Evolutionary conservation across 1,139 yeast genomes (phyloP), one percentile per base, ranked within the genome.

Genomic region (Candida sanyaensis): DNA sequence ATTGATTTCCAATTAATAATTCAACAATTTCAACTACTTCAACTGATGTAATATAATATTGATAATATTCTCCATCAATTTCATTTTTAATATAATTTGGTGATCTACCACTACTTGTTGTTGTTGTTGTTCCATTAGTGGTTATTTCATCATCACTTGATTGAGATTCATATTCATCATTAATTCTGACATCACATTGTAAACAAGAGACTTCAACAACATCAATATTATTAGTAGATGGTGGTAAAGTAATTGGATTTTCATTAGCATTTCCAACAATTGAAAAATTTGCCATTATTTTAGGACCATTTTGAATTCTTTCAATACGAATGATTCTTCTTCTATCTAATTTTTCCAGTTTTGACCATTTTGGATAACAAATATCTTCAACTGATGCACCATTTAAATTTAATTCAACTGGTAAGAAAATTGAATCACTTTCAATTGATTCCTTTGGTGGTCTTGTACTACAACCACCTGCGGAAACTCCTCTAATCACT

Each of bases 21-120:
- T 83, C 88, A 37, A 83, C 85, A 51, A 83, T 78, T 61, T 78
- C 83, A 54, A 83, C 78, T 36, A 83, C 86, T 59, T 83, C 88
- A 31, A 83, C 88, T 45, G 84, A 77, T 1, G 88, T 83, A 45
- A 83, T 80, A 63, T 81, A 83, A 59, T 73, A 81, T 49, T 72
- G 76, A 52, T 67, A 69, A 12, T 48, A 45, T 34, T 59, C 62
- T 23, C 58, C 61, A 28, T 58, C 58, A 11, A 43, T 46, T 39
- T 58, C 62, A 43, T 51, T 50, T 44, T 50, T 54, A 21, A 55
- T 43, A 27, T 58, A 61, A 36, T 53, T 58, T 41, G 57, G 47
- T 17, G 50, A 42, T 34, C 46, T 42, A 37, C 44, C 47, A 13
- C 44, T 37, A 40, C 30, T 30, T 29, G 33, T 31, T 13, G 24